phyloP scores from a whole-genome alignment of 768 basidiomycete genomes.

The Pleurotus pulmonarius region DNA sequence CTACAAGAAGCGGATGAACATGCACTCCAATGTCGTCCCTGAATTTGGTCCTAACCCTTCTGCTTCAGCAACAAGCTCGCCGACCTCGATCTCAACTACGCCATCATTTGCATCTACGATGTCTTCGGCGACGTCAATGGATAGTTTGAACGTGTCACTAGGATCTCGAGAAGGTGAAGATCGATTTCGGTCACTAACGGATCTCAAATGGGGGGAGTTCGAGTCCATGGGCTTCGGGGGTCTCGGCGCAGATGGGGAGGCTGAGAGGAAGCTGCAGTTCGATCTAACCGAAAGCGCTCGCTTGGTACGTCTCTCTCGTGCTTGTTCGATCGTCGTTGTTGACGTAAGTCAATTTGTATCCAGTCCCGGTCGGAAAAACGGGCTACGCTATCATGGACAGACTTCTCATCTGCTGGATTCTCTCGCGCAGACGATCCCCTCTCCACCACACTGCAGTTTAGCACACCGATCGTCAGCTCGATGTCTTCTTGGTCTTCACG shows the following conservation, averaged over 20 bases:
- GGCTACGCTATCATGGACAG: conserved; percentile 83
- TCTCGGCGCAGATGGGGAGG: conserved; percentile 26
- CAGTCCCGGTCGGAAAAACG: conserved; percentile 73
- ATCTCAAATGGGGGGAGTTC: conserved; percentile 91
- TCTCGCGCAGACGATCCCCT: conserved; percentile 73
- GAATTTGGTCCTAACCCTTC: conserved; percentile 32
- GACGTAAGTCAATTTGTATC: neutral
- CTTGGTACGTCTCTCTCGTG: conserved; percentile 32
- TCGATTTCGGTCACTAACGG: conserved; percentile 76
- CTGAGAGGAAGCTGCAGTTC: conserved; percentile 81
- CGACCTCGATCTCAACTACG: conserved; percentile 24
- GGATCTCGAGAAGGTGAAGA: conserved; percentile 50
- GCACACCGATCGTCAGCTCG: conserved; percentile 34
- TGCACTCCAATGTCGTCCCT: conserved; percentile 60
- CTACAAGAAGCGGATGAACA: conserved; percentile 74
- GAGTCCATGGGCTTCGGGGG: conserved; percentile 78
- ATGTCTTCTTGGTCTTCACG: conserved; percentile 75
- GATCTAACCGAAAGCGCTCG: conserved; percentile 89
- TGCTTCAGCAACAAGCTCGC: conserved; percentile 22
- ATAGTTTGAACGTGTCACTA: conserved; percentile 16
- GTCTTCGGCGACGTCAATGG: conserved; percentile 37
- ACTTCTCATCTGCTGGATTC: conserved; percentile 85
- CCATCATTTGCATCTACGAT: conserved; percentile 11
- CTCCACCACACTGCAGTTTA: conserved; percentile 81
- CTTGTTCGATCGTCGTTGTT: neutral